phyloP scores from a whole-genome alignment of 257 asterid genomes.

The Nicotiana obtusifolia region DNA sequence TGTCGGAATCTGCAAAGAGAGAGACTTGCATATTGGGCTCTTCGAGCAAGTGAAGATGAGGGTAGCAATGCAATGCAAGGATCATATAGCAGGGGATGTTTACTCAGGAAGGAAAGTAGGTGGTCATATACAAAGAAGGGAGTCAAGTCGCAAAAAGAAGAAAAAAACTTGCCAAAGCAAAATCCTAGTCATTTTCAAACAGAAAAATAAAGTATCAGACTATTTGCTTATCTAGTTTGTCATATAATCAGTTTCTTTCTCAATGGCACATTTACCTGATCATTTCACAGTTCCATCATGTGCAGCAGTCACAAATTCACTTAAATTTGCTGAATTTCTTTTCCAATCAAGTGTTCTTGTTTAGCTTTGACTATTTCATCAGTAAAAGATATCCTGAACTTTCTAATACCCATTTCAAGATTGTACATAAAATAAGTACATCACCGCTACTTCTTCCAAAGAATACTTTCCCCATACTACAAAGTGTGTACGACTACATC shows the following conservation, averaged over 20 bases:
- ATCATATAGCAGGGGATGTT: constrained; percentile 30
- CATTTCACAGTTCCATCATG: neutral
- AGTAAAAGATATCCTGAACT: neutral
- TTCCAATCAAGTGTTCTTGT: neutral
- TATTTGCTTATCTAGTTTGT: neutral
- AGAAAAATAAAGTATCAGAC: neutral
- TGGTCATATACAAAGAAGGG: constrained; percentile 47
- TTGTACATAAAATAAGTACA: neutral
- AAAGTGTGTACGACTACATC: neutral
- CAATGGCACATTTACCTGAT: neutral
- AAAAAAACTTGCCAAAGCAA: constrained; percentile 31
- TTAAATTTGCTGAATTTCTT: neutral
- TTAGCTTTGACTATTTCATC: neutral
- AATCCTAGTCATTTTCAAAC: neutral
- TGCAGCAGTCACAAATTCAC: neutral
- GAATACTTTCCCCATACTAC: neutral
- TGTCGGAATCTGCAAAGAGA: constrained; percentile 11
- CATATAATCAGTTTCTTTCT: neutral
- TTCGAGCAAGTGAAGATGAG: constrained; percentile 57
- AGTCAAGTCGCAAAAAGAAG: constrained; percentile 40
- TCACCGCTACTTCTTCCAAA: neutral
- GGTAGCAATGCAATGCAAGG: constrained; percentile 41
- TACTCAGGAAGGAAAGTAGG: constrained; percentile 34
- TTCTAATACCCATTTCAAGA: neutral
- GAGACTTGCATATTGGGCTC: constrained; percentile 51